Base-by-base conservation (phyloP, 805 yeast genomes). In the Ogataea wickerhamii region DNA sequence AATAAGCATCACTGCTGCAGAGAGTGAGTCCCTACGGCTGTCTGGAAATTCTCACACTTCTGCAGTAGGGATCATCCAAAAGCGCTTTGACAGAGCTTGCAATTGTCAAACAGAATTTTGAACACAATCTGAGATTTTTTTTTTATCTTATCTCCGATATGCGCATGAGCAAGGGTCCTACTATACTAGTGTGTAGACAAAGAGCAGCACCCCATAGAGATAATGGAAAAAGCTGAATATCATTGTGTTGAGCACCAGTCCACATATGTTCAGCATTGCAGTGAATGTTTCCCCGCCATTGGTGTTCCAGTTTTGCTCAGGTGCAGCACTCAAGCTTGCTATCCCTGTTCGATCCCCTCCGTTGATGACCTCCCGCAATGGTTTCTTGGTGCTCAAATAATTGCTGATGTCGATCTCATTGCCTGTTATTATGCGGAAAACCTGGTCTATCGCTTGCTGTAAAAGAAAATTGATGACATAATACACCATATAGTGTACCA, bases 201-300 rank as follows among this genome's bases (percentile, higher is more conserved):
- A 48, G 27, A 49, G 38, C 22, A 45, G 21, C 11, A 44, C 35
- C 11, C 51, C 49, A 24, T 48, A 47, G 8, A 48, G 38, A 39
- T 44, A 45, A 25, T 49, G 54, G 30, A 49, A 49, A 18, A 45
- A 44, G 23, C 52, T 46, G 32, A 49, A 49, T 6, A 49, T 41
- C 28, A 48, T 20, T 6, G 52, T 49, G 32, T 49, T 49, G 29
- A 49, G 37, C 11, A 48, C 34, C 37, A 49, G 25, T 12, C 54
- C 54, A 10, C 39, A 32, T 12, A 48, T 33, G 18, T 44, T 44
- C 18, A 49, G 38, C 23, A 49, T 14, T 6, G 40, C 36, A 3
- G 46, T 49, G 25, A 49, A 49, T 4, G 50, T 44, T 18, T 45
- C 49, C 4, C 49, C 50, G 7, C 49, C 47, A 25, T 32, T 44